Base-by-base conservation (phyloP, 1,284 basidiomycete genomes). In the Marasmius fiardii region DNA sequence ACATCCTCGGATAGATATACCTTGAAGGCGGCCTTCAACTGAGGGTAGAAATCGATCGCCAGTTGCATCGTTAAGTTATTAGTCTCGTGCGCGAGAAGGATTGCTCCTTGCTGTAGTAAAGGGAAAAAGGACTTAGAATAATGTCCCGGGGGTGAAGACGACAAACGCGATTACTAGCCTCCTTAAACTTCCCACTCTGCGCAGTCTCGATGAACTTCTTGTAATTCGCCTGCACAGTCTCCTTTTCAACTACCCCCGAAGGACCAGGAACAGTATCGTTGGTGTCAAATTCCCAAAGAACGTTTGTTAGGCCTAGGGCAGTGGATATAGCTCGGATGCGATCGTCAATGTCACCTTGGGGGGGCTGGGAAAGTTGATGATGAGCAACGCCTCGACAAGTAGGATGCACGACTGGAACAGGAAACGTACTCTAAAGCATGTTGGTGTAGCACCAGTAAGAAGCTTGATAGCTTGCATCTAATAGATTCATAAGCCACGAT, bases 231-330 rank as follows among this genome's bases (percentile, higher is more conserved):
- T 80, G 75, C 4, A 82, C 74, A 18, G 68, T 57, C 1, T 69
- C 67, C 0, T 51, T 64, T 10, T 79, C 83, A 37, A 79, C 65
- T 28, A 69, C 70, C n/a, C 74, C 78, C 1, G 73, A 75, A 79
- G 64, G 78, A 74, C 90, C 90, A 87, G 47, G 47, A 33, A 16
- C 14, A 14, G 26, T 31, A 71, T 92, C 83, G 37, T 79, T 75
- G 31, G 86, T 87, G 65, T 90, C 88, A 60, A 82, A 86, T 63
- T 78, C 67, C 85, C 86, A 88, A 37, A 88, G 69, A 61, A 88
- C 75, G 1, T 83, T 83, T 4, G 73, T 73, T n/a, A 89, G 70
- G n/a, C 79, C 76, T 55, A 90, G 78, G 1, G 73, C 78, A 37
- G 77, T 63, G 7, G 85, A 81, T 57, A 92, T 84, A 39, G 79